These are phyloP conservation scores for Filobasidium floriforme DNA, from an alignment of 768 basidiomycete species.

Conservation along the genomic window DNA sequence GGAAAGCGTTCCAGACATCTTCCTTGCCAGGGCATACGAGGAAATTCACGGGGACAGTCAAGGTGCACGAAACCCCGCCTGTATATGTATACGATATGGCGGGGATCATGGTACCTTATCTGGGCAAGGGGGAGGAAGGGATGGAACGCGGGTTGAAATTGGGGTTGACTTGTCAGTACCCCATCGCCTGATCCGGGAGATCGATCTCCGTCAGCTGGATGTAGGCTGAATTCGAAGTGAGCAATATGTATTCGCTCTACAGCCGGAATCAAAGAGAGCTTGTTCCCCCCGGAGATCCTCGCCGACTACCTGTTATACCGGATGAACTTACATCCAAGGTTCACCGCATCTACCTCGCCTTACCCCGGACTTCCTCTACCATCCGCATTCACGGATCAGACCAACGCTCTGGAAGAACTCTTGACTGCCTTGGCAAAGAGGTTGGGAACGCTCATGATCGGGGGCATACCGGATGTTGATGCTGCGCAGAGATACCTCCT, in stretches of 20 bases:
- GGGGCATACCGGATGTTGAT: conserved; percentile 61
- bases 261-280: conserved; percentile 74
- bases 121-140: conserved; percentile 75
- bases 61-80: conserved; percentile 64
- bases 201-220: not conserved
- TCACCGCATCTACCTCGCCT: conserved; percentile 1
- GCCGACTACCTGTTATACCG: conserved; percentile 80
- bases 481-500: conserved; percentile 76
- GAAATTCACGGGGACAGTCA: conserved; percentile 76
- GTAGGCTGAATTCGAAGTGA: not conserved
- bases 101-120: conserved; percentile 91
- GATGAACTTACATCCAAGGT: conserved; percentile 54
- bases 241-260: not conserved
- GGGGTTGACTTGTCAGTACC: conserved; percentile 69
- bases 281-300: conserved; percentile 76
- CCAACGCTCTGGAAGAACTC: conserved; percentile 58
- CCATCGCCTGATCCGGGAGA: not conserved
- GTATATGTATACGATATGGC: conserved; percentile 95
- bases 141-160: conserved; percentile 88
- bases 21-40: conserved; percentile 85
- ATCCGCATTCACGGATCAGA: conserved; percentile 56
- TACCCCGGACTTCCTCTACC: conserved; percentile 30
- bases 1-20: conserved; percentile 83
- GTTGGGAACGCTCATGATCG: conserved; percentile 73
- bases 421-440: conserved; percentile 62